Conservation (phyloP, 306 rosid genomes). For the Glycine tomentella region DNA sequence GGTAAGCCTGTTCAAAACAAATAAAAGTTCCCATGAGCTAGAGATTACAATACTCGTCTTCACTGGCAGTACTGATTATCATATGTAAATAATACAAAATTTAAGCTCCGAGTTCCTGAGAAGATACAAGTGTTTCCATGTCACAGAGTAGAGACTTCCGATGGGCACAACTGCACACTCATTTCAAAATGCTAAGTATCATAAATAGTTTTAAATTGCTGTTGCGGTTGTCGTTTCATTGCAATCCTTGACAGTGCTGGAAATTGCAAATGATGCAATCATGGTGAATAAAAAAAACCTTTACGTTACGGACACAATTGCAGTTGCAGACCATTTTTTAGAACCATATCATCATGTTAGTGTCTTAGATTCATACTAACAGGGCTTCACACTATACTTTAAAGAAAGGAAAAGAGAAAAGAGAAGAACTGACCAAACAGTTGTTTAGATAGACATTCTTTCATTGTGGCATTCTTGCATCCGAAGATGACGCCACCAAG, state of each 20-base stretch:
- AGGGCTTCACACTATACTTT: slow-evolving; percentile 16
- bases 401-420: slow-evolving; percentile 19
- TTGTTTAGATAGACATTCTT: slow-evolving; percentile 78
- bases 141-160: not conserved
- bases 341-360: not conserved
- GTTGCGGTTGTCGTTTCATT: not conserved
- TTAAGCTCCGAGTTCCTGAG: slow-evolving; percentile 23
- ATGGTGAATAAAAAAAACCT: too few relatives aligned
- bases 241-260: not conserved
- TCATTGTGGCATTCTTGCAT: slow-evolving; percentile 65
- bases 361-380: slow-evolving; percentile 18
- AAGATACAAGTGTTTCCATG: not conserved
- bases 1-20: slow-evolving; percentile 76
- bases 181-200: slow-evolving; percentile 33
- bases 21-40: slow-evolving; percentile 44
- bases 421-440: slow-evolving; percentile 73
- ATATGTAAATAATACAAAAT: not conserved
- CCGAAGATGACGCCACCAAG: slow-evolving; percentile 95
- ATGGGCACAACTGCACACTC: not conserved
- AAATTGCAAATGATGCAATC: too few relatives aligned
- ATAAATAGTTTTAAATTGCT: not conserved
- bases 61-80: not conserved
- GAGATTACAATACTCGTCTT: slow-evolving; percentile 15
- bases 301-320: not conserved
- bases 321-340: not conserved